Percentiles rank a stretch among this genome's conserved stretches.
phyloP scores from a whole-genome alignment of 2,329 filamentous ascomycete genomes.

The Aspergillus sp. region DNA sequence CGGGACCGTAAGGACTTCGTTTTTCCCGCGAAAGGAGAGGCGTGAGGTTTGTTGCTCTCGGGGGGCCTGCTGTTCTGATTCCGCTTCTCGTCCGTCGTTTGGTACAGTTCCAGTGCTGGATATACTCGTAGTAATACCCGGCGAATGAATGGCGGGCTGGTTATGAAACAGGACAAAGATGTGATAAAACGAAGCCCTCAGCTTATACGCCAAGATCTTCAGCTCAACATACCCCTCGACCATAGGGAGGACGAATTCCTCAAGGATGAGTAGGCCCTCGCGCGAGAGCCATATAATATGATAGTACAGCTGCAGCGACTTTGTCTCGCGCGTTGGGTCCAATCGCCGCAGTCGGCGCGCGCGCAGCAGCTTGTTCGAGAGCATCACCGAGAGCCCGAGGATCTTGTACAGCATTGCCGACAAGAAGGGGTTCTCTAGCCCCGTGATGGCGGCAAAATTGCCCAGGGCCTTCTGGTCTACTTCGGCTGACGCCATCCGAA shows the following conservation, averaged over 20 bases:
- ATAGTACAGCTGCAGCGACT: slow-evolving; percentile 80
- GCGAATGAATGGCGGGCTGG: slow-evolving; percentile 73
- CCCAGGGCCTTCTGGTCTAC: slow-evolving; percentile 97
- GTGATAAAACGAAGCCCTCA: slow-evolving; percentile 93
- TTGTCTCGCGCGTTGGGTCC: slow-evolving; percentile 77
- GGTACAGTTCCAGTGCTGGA: slow-evolving; percentile 33
- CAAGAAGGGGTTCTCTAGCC: slow-evolving; percentile 76
- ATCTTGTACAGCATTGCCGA: slow-evolving; percentile 82
- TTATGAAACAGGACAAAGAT: slow-evolving; percentile 97
- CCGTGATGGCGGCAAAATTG: slow-evolving; percentile 80
- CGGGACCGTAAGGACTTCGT: slow-evolving; percentile 22
- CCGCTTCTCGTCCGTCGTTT: slow-evolving; percentile 33
- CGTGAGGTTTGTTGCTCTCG: slow-evolving; percentile 17
- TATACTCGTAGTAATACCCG: slow-evolving; percentile 55
- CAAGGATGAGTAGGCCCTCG: slow-evolving; percentile 85
- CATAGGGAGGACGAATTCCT: slow-evolving; percentile 83
- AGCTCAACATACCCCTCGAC: slow-evolving; percentile 78
- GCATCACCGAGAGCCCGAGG: slow-evolving; percentile 84
- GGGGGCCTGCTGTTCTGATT: slow-evolving; percentile 21
- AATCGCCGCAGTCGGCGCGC: slow-evolving; percentile 81
- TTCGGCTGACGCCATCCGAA: slow-evolving; percentile 89
- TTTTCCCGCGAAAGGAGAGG: slow-evolving; percentile 25
- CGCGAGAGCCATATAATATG: slow-evolving; percentile 96
- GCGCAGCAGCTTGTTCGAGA: slow-evolving; percentile 80
- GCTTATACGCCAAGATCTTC: slow-evolving; percentile 86